Base-by-base conservation (phyloP, 768 basidiomycete species). In the Crucibulum laeve region DNA sequence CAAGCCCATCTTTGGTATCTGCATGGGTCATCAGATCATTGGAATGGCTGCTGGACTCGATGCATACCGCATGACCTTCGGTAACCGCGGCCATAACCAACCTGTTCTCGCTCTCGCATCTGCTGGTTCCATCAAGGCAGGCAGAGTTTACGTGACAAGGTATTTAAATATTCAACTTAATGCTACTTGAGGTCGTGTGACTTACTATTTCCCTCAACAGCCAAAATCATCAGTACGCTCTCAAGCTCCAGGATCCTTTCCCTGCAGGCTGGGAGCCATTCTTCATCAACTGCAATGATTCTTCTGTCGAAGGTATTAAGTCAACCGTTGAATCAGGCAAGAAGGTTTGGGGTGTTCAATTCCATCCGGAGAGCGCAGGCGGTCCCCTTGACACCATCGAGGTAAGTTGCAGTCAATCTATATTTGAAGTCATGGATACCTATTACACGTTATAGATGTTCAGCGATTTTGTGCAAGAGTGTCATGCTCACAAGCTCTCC, bases 201-300 rank as follows among this genome's bases (percentile, higher is more conserved):
- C 45, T 53, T 14, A 50, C 42, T 32, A 37, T 6, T 40, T 23
- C 35, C 4, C 45, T 24, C 38, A 15, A 5, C 41, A 89, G 90
- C 53, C 90, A 92, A 84, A 97, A 99, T 66, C 93, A 96, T 61
- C 96, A 98, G 55, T 99, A 98, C 63, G 96, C 96, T n/a, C 73
- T 98, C 45, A 86, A 82, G 59, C 69, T 98, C 41, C 84, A 86
- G 48, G 95, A 98, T 58, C 88, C 92, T 3, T 96, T 97, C 88
- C 96, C 96, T 21, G 70, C 76, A 45, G 96, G 93, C 14, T 99
- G 92, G 93, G 92, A 95, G 54, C 95, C 95, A 0, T 98, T 95
- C 79, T 99, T 99, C 74, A 95, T 98, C 72, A 99, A 97, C 68
- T 96, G 92, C 69, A 98, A 97, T 58, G 95, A 98, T 67, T 97